Percentiles rank a stretch among this genome's conserved stretches.
Conservation (phyloP, 1,284 basidiomycete genomes). For the Ceratobasidium papillatum region DNA sequence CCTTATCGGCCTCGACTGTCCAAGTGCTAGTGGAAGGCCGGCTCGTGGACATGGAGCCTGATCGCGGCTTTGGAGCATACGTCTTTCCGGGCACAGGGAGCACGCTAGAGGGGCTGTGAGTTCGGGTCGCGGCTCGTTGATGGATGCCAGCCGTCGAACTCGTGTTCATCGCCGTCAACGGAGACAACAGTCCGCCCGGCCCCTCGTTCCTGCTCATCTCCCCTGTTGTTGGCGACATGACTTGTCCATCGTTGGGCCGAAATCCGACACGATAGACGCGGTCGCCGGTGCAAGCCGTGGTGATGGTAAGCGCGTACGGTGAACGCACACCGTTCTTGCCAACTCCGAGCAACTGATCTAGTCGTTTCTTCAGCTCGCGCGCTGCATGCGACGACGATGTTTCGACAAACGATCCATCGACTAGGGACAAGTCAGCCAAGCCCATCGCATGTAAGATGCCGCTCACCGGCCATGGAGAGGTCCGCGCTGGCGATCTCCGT, state of each 20-base stretch:
- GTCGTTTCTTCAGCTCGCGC: constrained; percentile 74
- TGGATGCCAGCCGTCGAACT: constrained; percentile 21
- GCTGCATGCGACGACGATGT: constrained; percentile 76
- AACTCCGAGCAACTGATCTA: constrained; percentile 72
- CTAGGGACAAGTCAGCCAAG: constrained; percentile 51
- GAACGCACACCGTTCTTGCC: constrained; percentile 66
- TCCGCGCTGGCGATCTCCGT: constrained; percentile 44
- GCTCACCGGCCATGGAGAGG: constrained; percentile 45
- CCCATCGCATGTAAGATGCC: background rate
- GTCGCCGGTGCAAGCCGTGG: constrained; percentile 48
- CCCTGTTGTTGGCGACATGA: constrained; percentile 1
- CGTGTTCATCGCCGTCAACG: constrained; percentile 25
- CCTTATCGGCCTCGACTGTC: constrained; percentile 28
- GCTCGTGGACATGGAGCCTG: constrained; percentile 17
- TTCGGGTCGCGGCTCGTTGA: constrained; percentile 15
- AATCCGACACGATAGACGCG: constrained; percentile 39
- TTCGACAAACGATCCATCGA: constrained; percentile 78
- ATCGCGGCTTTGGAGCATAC: background rate
- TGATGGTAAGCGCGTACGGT: constrained; percentile 78
- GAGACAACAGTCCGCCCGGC: constrained; percentile 10
- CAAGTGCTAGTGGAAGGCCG: constrained; percentile 31
- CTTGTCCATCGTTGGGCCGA: constrained; percentile 9
- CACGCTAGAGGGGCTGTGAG: background rate
- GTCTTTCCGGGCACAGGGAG: constrained; percentile 9
- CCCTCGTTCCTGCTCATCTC: background rate